Evolutionary conservation across 2,329 filamentous ascomycete genomes (phyloP), one percentile per base, ranked within the genome.

Genomic region (Thelonectria rubi): DNA sequence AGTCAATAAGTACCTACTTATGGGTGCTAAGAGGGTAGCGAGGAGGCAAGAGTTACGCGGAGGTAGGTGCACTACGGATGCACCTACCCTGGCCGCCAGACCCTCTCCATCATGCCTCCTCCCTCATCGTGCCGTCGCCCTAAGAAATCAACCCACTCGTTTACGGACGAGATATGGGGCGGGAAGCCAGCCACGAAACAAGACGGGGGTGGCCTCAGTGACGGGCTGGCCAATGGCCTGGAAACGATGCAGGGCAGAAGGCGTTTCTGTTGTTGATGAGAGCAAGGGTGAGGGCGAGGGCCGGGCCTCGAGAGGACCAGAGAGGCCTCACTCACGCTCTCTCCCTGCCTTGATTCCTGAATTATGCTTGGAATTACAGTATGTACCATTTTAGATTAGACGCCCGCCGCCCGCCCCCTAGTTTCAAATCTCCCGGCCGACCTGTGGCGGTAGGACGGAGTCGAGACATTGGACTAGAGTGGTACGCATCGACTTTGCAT

Each of bases 341-440:
- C 15, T 20, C 2, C 18, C 40, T 17, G 17, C 34, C 34, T 11
- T 12, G 34, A 15, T 14, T 15, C 34, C 3, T 14, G 40, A 48
- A 48, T 32, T 48, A 48, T 37, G 46, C 34, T 56, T 43, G 37
- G 54, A 56, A 49, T 50, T 50, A 56, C 54, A 56, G 54, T 56
- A 43, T 50, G 32, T 2, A 30, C 26, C 26, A 56, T 42, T 42
- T 56, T 56, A 56, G 54, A 56, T 50, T 56, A 42, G 46, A 30
- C 18, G 30, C 39, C 54, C 45, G 46, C 24, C 45, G 20, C 32
- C 34, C 14, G 53, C 26, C 26, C 26, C 26, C 26, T 30, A 30
- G 26, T 30, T 30, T 30, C 26, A 30, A 30, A 30, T 30, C 26
- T 30, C 26, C 26, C 26, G 26, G 26, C 8, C 8, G 26, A 30